Evolutionary conservation across 495 filamentous ascomycete species (phyloP), one percentile per base, ranked within the genome.

Genomic region (Aspergillus conjunctus): DNA sequence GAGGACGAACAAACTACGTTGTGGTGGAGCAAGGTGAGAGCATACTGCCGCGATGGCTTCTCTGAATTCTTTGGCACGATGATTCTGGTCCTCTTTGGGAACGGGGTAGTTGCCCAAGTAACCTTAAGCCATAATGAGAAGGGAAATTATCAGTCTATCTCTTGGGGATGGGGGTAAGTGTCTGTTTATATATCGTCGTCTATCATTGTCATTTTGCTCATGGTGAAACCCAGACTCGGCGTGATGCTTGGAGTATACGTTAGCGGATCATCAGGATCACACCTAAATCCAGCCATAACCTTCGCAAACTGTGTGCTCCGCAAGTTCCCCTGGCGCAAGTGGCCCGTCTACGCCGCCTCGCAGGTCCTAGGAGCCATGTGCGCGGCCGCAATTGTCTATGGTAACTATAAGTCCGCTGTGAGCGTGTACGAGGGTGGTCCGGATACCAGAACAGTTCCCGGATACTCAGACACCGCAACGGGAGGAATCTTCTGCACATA

Each of bases 161-260:
- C 80, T 4, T 87, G 85, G 85, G 81, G 81, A 10, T 87, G 85
- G 85, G 81, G 80, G 83, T 85, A 61, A 77, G 81, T 71, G 46
- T 48, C 21, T 30, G 14, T 18, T 33, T 10, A 10, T 58, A 7
- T 22, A 21, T 18, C 15, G 30, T 15, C 3, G 26, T 18, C 26
- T 57, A 8, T 20, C 33, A 17, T 37, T 51, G 48, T 22, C 21
- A 15, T 18, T 18, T 30, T 21, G 3, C 33, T 12, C 6, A n/a
- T 15, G 22, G 33, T 4, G n/a, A 21, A 9, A 12, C 9, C 26
- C 52, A 77, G 76, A 50, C 67, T 80, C 34, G 87, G 83, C 4
- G 83, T 88, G 26, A 87, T 88, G 85, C 74, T 90, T 1, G 87
- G 85, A n/a, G 78, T 88, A 34, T 88, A 88, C 62, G 77, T 79